Evolutionary conservation across 2,329 filamentous ascomycete species (phyloP).

Genomic region (Epichloe uncinata): DNA sequence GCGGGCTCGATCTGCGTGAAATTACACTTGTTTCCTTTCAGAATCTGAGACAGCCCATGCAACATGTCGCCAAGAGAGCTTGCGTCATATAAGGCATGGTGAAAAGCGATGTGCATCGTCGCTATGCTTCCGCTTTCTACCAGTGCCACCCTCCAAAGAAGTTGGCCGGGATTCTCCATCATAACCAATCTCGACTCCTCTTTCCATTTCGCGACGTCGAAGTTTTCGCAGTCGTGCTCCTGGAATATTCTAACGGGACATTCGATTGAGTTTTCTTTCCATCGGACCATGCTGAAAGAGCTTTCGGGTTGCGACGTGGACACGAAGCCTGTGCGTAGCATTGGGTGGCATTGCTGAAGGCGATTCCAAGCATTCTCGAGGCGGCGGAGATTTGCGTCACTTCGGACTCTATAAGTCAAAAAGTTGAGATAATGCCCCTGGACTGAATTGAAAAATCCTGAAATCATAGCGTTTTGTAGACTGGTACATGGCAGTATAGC

Average conservation of each 20-base stretch:
- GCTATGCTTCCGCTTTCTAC: conserved; percentile 14
- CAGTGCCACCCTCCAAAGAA: conserved; percentile 51
- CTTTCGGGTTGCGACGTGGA: conserved; percentile 43
- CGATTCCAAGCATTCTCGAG: conserved; percentile 47
- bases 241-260: conserved; percentile 8
- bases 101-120: conserved; percentile 38
- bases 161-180: conserved; percentile 32
- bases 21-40: conserved; percentile 10
- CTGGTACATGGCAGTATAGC: conserved; percentile 64
- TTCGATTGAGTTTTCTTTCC: conserved; percentile 16
- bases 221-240: neutral
- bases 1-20: conserved; percentile 19
- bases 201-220: conserved; percentile 22
- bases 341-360: conserved; percentile 44
- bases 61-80: conserved; percentile 56
- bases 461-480: conserved; percentile 67
- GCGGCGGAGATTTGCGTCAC: conserved; percentile 20
- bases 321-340: conserved; percentile 65
- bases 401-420: conserved; percentile 39
- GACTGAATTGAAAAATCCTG: conserved; percentile 54
- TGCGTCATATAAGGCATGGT: conserved; percentile 82
- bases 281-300: conserved; percentile 65
- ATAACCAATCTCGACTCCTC: conserved; percentile 18
- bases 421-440: conserved; percentile 67
- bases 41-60: conserved; percentile 32